Conservation (phyloP, 2,329 filamentous ascomycete genomes). For the Colletotrichum incanum region DNA sequence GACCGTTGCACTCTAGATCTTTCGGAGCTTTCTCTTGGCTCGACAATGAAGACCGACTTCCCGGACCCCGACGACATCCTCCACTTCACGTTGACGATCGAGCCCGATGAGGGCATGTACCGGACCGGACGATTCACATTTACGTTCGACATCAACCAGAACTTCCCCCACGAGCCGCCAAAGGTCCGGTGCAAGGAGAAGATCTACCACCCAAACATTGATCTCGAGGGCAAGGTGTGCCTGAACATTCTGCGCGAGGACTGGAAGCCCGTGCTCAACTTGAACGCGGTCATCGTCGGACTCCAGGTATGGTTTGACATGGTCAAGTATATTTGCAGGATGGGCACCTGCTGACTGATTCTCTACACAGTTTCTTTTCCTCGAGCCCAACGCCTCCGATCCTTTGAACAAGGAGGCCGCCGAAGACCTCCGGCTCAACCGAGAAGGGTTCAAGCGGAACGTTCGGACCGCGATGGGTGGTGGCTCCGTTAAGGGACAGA, state of each 20-base stretch:
- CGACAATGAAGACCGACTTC: slow-evolving; percentile 86
- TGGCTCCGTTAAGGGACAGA: slow-evolving; percentile 79
- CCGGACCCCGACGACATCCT: slow-evolving; percentile 89
- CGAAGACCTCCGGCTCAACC: slow-evolving; percentile 88
- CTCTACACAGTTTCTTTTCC: slow-evolving; percentile 85
- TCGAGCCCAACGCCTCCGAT: slow-evolving; percentile 96
- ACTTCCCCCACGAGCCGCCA: slow-evolving; percentile 96
- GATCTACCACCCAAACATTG: slow-evolving; percentile 99
- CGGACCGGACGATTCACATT: slow-evolving; percentile 91
- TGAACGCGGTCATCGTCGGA: slow-evolving; percentile 97
- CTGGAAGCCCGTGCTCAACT: slow-evolving; percentile 98
- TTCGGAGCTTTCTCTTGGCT: slow-evolving; percentile 83
- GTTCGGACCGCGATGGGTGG: slow-evolving; percentile 89
- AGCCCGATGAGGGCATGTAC: slow-evolving; percentile 91
- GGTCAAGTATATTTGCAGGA: too few relatives aligned
- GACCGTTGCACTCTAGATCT: slow-evolving; percentile 71
- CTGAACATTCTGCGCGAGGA: slow-evolving; percentile 97
- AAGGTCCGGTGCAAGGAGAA: slow-evolving; percentile 98
- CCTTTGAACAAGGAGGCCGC: slow-evolving; percentile 99
- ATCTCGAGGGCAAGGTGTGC: slow-evolving; percentile 97
- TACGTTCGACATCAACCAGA: slow-evolving; percentile 91
- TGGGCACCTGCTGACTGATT: slow-evolving; percentile 45
- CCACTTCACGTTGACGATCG: slow-evolving; percentile 86
- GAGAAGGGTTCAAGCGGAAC: slow-evolving; percentile 93
- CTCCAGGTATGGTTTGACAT: slow-evolving; percentile 75